A percentile compares a stretch with the other conserved stretches of the same genome.
Conservation (phyloP, 441 rosid species). For the Adansonia madagascariensis region DNA sequence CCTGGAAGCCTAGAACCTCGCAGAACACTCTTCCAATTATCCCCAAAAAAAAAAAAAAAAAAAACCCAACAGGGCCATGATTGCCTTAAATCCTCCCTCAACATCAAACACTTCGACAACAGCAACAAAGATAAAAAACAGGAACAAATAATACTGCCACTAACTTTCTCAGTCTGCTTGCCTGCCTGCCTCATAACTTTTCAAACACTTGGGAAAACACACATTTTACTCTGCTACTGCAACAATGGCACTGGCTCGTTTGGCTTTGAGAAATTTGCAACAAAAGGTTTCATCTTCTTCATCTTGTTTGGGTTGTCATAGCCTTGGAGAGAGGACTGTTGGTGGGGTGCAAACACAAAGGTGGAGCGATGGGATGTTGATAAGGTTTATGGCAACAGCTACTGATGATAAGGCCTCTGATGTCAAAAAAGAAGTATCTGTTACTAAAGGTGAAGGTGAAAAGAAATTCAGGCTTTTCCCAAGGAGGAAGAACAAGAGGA, state of each 20-base stretch:
- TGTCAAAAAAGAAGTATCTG: conserved; percentile 51
- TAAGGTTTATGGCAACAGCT: conserved; percentile 49
- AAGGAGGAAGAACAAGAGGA: conserved; percentile 54
- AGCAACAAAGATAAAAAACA: neutral
- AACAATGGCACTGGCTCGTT: conserved; percentile 67
- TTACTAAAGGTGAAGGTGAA: conserved; percentile 43
- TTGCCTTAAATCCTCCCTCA: conserved; percentile 20
- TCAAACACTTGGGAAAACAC: neutral
- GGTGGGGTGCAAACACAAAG: conserved; percentile 28
- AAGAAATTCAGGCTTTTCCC: conserved; percentile 52
- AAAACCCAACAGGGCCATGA: neutral
- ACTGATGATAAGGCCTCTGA: conserved; percentile 35
- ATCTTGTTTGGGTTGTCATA: conserved; percentile 28
- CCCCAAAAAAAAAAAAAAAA: neutral
- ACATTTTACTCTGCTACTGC: neutral
- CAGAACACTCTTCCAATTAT: conserved; percentile 29
- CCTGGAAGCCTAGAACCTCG: conserved; percentile 31
- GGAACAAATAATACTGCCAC: neutral
- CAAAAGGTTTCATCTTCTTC: conserved; percentile 43
- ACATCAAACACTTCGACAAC: neutral
- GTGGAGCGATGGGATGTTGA: conserved; percentile 40
- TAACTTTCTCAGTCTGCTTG: neutral
- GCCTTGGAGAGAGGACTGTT: conserved; percentile 25
- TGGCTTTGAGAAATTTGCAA: conserved; percentile 59
- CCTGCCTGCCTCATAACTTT: neutral